These are phyloP conservation scores for Begonia peltatifolia DNA, from an alignment of 306 rosid species.

Conservation along the genomic window DNA sequence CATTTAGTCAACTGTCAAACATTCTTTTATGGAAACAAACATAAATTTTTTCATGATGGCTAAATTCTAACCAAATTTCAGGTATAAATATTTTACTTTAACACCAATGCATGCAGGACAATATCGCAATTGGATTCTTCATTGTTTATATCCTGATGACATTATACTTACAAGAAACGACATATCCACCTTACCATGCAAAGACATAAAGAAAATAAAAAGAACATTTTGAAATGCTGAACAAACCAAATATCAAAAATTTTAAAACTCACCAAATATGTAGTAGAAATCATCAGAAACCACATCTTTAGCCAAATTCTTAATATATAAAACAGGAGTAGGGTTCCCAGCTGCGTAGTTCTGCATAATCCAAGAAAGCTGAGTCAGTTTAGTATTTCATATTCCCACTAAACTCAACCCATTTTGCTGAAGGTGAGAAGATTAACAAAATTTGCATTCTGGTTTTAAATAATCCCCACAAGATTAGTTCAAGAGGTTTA, in stretches of 20 bases:
- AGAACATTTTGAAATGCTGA: background rate
- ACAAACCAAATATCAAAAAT: background rate
- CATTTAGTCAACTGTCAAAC: too few relatives aligned
- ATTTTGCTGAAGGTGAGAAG: background rate
- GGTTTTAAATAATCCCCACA: background rate
- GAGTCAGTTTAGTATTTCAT: background rate
- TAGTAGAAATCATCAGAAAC: slow-evolving; percentile 57
- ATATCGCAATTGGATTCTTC: too few relatives aligned
- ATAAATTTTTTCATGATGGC: too few relatives aligned
- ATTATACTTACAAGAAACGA: too few relatives aligned
- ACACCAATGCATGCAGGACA: too few relatives aligned
- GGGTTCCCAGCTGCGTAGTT: slow-evolving; percentile 79
- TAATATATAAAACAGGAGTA: slow-evolving; percentile 70
- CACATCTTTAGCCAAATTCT: slow-evolving; percentile 93
- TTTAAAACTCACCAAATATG: slow-evolving; percentile 55
- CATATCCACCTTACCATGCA: too few relatives aligned
- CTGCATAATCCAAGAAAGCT: slow-evolving; percentile 38
- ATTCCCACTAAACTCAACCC: background rate
- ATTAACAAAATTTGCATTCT: too few relatives aligned
- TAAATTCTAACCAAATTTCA: too few relatives aligned
- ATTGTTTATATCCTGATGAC: too few relatives aligned
- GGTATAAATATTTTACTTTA: too few relatives aligned
- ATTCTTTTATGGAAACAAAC: too few relatives aligned
- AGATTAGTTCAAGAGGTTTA: background rate
- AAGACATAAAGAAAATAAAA: too few relatives aligned